Conservation (phyloP, 2,329 filamentous ascomycete species). For the Basipetospora chlamydospora region DNA sequence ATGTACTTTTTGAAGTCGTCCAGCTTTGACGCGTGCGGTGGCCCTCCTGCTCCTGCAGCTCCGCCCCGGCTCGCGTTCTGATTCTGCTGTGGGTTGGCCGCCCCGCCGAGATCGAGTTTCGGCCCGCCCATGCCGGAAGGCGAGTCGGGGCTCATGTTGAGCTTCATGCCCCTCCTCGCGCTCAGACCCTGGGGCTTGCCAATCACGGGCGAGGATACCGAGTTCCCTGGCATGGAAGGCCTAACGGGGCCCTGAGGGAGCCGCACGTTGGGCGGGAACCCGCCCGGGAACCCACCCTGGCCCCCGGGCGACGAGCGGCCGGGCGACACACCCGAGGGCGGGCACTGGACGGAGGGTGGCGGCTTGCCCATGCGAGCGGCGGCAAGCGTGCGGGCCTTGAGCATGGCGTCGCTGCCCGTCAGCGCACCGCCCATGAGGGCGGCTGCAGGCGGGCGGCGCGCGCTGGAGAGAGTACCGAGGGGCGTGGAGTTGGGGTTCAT, state of each 20-base stretch:
- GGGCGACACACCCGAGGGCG: conserved; percentile 16
- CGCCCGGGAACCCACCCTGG: conserved; percentile 23
- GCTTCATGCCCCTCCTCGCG: conserved; percentile 46
- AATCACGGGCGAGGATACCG: conserved; percentile 29
- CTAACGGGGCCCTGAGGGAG: conserved; percentile 18
- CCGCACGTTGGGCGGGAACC: conserved; percentile 27
- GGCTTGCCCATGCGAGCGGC: conserved; percentile 29
- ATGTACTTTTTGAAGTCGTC: conserved; percentile 63
- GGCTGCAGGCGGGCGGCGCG: conserved; percentile 33
- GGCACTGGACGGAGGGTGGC: conserved; percentile 15
- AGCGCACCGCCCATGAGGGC: conserved; percentile 18
- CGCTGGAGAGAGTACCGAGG: conserved; percentile 58
- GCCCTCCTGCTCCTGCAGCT: conserved; percentile 16
- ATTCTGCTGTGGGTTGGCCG: conserved; percentile 9
- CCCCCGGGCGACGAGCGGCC: conserved; percentile 15
- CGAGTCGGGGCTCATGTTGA: conserved; percentile 16
- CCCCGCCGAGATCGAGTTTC: background rate
- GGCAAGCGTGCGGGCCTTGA: conserved; percentile 32
- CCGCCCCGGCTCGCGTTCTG: conserved; percentile 5
- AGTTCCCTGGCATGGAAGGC: background rate
- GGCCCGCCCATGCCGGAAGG: conserved; percentile 7
- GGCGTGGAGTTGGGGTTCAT: conserved; percentile 81
- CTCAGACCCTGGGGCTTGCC: conserved; percentile 34
- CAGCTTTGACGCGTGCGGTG: conserved; percentile 31
- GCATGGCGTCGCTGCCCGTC: conserved; percentile 27